Percentiles rank a stretch among this genome's conserved stretches.
These are phyloP conservation scores for Coniella vitis DNA, from an alignment of 2,329 filamentous ascomycete species.

Conservation along the genomic window DNA sequence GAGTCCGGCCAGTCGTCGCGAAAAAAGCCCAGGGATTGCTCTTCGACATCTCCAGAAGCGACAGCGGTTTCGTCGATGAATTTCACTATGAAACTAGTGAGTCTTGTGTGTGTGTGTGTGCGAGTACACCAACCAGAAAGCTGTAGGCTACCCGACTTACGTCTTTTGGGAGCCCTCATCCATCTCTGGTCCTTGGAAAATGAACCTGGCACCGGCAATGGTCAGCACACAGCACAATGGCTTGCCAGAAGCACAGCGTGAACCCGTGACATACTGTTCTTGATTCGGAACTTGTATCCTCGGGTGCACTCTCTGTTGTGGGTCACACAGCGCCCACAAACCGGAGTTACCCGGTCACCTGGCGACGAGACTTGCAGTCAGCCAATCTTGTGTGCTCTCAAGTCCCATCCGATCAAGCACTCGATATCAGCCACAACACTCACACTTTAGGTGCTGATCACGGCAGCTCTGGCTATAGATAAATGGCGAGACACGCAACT, in stretches of 20 bases:
- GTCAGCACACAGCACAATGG: not conserved
- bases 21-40: conserved; percentile 2
- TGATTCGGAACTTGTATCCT: conserved; percentile 28
- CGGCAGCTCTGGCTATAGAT: conserved; percentile 36
- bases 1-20: conserved; percentile 16
- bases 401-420: too few species aligned
- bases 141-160: conserved; percentile 17
- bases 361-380: not conserved
- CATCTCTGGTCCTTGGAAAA: conserved; percentile 27
- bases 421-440: too few species aligned
- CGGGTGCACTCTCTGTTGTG: conserved; percentile 23
- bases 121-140: not conserved
- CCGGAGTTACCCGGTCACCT: conserved; percentile 34
- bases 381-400: conserved; percentile 1
- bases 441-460: conserved; percentile 41
- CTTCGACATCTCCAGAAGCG: conserved; percentile 11
- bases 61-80: conserved; percentile 22
- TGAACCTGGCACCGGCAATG: conserved; percentile 17
- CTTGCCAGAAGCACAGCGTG: too few species aligned
- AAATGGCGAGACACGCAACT: not conserved
- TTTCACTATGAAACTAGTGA: conserved; percentile 19
- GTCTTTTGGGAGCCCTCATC: conserved; percentile 24
- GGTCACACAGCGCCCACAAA: conserved; percentile 26
- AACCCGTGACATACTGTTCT: conserved; percentile 19
- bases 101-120: not conserved